Percentiles rank a stretch among this genome's conserved stretches.
phyloP scores from a whole-genome alignment of 2,329 filamentous ascomycete genomes.

The Microdochium nivale region DNA sequence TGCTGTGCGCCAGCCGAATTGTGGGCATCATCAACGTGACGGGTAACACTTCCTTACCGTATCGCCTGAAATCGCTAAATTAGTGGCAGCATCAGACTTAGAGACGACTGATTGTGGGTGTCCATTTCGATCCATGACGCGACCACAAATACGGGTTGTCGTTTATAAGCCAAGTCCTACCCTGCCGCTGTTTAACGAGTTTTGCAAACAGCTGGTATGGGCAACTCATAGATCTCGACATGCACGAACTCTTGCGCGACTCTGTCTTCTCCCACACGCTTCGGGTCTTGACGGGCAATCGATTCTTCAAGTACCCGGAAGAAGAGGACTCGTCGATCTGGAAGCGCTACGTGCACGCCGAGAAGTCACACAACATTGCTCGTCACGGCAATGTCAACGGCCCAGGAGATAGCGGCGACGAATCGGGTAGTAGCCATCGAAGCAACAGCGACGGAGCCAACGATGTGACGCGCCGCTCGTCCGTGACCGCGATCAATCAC shows the following conservation, averaged over 20 bases:
- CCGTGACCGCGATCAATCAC: conserved; percentile 4
- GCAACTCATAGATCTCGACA: background rate
- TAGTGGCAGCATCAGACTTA: background rate
- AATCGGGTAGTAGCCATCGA: background rate
- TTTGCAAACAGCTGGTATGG: no score
- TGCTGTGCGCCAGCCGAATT: background rate
- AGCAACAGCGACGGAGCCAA: background rate
- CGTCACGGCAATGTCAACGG: conserved; percentile 25
- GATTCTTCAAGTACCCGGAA: conserved; percentile 31
- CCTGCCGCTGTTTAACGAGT: no score
- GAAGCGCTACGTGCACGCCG: conserved; percentile 36
- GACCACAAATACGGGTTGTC: background rate
- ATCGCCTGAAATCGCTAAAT: background rate
- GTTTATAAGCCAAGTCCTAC: no score
- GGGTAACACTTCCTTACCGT: background rate
- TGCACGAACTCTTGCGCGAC: conserved; percentile 27
- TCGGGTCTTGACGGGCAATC: conserved; percentile 27
- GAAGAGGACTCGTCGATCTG: conserved; percentile 37
- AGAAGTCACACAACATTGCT: conserved; percentile 38
- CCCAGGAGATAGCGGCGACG: conserved; percentile 5
- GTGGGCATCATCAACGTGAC: background rate
- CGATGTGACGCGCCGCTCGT: background rate
- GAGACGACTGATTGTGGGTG: background rate
- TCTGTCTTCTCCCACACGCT: conserved; percentile 28
- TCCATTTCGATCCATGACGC: background rate